Conservation (phyloP, 2,329 filamentous ascomycete species). For the Cryphonectria naterciae region DNA sequence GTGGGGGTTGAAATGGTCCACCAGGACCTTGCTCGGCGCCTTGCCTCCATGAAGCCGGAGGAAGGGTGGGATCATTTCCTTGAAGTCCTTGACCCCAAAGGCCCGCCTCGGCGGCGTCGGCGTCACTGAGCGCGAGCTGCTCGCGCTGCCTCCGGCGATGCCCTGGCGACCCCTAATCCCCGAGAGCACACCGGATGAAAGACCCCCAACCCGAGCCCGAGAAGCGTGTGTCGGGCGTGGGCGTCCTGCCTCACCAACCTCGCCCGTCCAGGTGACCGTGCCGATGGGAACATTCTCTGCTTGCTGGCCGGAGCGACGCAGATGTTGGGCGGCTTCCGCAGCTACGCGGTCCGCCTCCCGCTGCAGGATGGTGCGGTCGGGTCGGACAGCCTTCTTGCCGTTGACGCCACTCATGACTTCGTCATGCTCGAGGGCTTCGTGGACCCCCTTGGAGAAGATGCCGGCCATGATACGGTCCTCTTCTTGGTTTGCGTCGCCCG, state of each 20-base stretch:
- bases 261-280: constrained; percentile 91
- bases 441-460: constrained; percentile 85
- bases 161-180: constrained; percentile 63
- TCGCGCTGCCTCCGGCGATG: constrained; percentile 40
- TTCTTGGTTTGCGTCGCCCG: constrained; percentile 47
- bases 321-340: constrained; percentile 73
- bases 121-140: constrained; percentile 52
- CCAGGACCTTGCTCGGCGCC: constrained; percentile 81
- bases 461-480: constrained; percentile 84
- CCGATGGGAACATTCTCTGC: constrained; percentile 77
- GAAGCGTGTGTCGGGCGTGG: constrained; percentile 58
- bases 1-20: constrained; percentile 86
- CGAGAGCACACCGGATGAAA: constrained; percentile 59
- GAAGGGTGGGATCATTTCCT: constrained; percentile 76
- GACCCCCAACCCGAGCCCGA: constrained; percentile 54
- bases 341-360: constrained; percentile 82
- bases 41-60: constrained; percentile 77
- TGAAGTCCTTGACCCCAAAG: constrained; percentile 64
- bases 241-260: constrained; percentile 76
- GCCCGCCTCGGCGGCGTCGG: constrained; percentile 42
- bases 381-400: constrained; percentile 70
- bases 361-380: constrained; percentile 78
- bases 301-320: constrained; percentile 73
- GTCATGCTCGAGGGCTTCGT: constrained; percentile 92
- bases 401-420: constrained; percentile 78